These are phyloP conservation scores for Diaporthe destruens DNA, from an alignment of 2,329 filamentous ascomycete species.

Conservation along the genomic window DNA sequence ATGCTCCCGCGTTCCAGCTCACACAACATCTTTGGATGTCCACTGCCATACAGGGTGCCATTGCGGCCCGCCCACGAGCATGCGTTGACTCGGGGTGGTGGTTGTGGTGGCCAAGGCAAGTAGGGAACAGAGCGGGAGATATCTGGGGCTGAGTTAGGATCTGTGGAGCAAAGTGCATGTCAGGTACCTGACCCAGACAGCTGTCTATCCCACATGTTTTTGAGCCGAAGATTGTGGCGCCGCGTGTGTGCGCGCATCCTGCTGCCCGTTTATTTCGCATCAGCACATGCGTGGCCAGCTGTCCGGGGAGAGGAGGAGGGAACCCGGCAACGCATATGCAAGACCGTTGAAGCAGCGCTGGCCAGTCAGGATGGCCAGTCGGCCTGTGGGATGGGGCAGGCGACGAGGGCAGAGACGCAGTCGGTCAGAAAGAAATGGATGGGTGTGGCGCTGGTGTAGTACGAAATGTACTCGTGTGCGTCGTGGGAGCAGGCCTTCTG, in stretches of 20 bases:
- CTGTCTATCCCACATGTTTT: background rate
- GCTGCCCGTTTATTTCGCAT: too few species aligned
- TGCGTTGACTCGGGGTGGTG: background rate
- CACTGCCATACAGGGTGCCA: background rate
- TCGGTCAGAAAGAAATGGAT: background rate
- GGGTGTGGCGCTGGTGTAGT: conserved; percentile 5
- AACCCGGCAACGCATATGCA: conserved; percentile 8
- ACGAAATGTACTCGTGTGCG: background rate
- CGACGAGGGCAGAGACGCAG: background rate
- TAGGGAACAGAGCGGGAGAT: background rate
- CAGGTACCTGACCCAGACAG: background rate
- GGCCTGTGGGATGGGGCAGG: background rate
- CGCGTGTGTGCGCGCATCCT: background rate
- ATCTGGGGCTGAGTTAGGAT: background rate
- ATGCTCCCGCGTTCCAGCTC: background rate
- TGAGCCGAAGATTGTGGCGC: background rate
- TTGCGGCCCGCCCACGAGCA: background rate
- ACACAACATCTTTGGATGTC: background rate
- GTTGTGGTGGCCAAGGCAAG: background rate
- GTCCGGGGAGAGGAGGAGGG: background rate
- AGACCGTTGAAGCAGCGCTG: conserved; percentile 20
- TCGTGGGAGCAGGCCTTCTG: too few species aligned
- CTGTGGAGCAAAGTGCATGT: background rate
- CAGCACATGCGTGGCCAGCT: background rate
- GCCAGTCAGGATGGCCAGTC: background rate